phyloP scores from a whole-genome alignment of 2,329 filamentous ascomycete genomes.

The Colletotrichum lindemuthianum region DNA sequence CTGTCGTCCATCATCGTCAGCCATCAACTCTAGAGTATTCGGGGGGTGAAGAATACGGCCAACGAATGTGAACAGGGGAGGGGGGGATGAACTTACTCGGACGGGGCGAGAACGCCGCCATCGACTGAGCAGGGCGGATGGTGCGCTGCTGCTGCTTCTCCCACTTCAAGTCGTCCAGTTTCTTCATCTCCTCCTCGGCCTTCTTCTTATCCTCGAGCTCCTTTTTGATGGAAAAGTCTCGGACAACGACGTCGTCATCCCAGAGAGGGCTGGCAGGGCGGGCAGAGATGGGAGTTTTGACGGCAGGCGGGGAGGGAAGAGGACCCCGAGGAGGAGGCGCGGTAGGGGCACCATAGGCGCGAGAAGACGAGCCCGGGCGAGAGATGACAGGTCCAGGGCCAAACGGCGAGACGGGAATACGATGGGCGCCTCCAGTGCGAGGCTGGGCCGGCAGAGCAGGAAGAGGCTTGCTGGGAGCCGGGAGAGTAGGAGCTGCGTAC shows the following conservation, averaged over 20 bases:
- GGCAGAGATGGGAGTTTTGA: background rate
- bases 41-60: background rate
- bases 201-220: background rate
- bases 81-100: conserved; percentile 10
- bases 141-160: background rate
- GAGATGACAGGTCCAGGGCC: conserved; percentile 5
- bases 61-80: background rate
- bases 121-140: conserved; percentile 15
- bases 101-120: conserved; percentile 12
- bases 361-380: background rate
- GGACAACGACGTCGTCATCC: background rate
- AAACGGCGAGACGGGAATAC: background rate
- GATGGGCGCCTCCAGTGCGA: background rate
- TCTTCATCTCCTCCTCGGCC: too few relatives aligned
- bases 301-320: background rate
- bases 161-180: too few relatives aligned
- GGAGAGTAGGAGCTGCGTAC: conserved; percentile 10
- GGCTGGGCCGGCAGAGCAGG: conserved; percentile 11
- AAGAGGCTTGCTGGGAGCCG: conserved; percentile 30
- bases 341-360: background rate
- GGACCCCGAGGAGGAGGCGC: background rate
- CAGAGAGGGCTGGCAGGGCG: background rate
- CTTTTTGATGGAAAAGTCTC: conserved; percentile 26
- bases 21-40: background rate
- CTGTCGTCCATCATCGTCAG: background rate